Conservation (phyloP, 1,284 basidiomycete genomes). For the Rhodofomes roseus region DNA sequence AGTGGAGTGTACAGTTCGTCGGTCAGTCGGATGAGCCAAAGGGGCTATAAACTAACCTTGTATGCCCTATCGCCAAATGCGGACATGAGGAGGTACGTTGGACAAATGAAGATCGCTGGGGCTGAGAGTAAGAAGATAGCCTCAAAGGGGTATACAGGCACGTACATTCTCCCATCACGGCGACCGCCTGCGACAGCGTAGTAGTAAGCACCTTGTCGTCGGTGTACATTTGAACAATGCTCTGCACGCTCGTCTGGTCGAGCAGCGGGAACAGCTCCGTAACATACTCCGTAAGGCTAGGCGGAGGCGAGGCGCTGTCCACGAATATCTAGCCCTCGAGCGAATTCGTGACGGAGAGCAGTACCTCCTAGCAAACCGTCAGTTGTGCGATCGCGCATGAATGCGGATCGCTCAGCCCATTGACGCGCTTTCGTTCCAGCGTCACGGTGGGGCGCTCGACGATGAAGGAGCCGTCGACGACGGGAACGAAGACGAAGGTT, state of each 20-base stretch:
- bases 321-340: background rate
- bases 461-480: background rate
- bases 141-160: background rate
- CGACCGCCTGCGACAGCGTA: background rate
- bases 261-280: conserved; percentile 1
- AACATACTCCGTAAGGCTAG: background rate
- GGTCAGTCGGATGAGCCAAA: background rate
- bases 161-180: background rate
- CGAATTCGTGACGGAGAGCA: background rate
- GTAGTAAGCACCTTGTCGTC: background rate
- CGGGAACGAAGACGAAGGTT: background rate
- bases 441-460: conserved; percentile 1
- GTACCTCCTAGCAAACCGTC: background rate
- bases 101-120: background rate
- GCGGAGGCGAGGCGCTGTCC: background rate
- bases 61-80: background rate
- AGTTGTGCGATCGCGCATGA: too few relatives aligned
- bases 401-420: background rate
- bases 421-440: background rate
- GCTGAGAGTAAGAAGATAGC: background rate
- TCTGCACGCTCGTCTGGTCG: background rate
- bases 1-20: too few relatives aligned
- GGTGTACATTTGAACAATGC: background rate
- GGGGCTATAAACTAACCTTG: background rate
- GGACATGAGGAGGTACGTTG: background rate